Evolutionary conservation across 345 rosid genomes (phyloP).

Genomic region (Hypericum androsaemum): DNA sequence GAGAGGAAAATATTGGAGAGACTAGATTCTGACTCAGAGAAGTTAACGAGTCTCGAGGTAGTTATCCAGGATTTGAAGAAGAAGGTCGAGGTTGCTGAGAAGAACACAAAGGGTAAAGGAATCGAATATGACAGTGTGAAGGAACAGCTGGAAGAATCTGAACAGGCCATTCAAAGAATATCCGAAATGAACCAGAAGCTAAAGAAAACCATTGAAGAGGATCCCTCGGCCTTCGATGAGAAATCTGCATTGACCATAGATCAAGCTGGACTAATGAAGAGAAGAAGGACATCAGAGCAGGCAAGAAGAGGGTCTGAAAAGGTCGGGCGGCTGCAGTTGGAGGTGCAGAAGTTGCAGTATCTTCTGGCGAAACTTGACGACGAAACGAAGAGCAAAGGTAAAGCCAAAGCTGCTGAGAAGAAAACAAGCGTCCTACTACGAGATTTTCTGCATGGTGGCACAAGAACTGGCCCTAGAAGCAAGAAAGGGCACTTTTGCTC

Average conservation of each 20-base stretch:
- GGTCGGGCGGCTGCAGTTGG: slow-evolving; percentile 75
- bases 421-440: slow-evolving; percentile 61
- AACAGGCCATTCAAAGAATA: slow-evolving; percentile 53
- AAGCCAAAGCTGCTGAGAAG: slow-evolving; percentile 31
- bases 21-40: slow-evolving; percentile 81
- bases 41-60: slow-evolving; percentile 68
- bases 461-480: slow-evolving; percentile 31
- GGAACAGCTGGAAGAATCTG: slow-evolving; percentile 75
- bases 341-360: slow-evolving; percentile 82
- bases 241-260: slow-evolving; percentile 35
- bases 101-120: slow-evolving; percentile 48
- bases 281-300: slow-evolving; percentile 53
- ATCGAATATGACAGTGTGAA: slow-evolving; percentile 53
- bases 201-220: slow-evolving; percentile 40
- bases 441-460: slow-evolving; percentile 71
- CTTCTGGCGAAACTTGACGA: slow-evolving; percentile 60
- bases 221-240: slow-evolving; percentile 32
- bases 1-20: slow-evolving; percentile 72
- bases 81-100: slow-evolving; percentile 61
- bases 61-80: slow-evolving; percentile 68
- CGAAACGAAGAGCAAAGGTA: slow-evolving; percentile 45
- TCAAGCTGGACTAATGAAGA: slow-evolving; percentile 34
- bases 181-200: slow-evolving; percentile 51
- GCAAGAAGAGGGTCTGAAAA: slow-evolving; percentile 80
- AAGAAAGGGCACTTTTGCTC: slow-evolving; percentile 59